These are phyloP conservation scores for Backusella westeae DNA, from an alignment of 192 early-diverging fungal species.

Conservation along the genomic window DNA sequence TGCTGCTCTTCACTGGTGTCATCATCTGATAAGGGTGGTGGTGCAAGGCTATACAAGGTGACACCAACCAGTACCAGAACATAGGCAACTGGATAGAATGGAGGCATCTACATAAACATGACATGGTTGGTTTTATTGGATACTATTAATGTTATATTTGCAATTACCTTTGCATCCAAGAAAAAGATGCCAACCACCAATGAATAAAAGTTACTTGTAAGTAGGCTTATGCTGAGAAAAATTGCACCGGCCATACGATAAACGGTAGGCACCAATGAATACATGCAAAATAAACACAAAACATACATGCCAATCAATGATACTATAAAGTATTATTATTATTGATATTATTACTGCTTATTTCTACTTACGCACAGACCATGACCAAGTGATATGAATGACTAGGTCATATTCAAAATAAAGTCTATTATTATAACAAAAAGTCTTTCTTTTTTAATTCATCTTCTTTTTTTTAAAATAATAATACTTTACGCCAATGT, in stretches of 20 bases:
- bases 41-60: slow-evolving; percentile 15
- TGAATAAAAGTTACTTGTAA: slow-evolving; percentile 35
- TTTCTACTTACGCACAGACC: slow-evolving; percentile 12
- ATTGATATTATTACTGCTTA: background rate
- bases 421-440: background rate
- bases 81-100: slow-evolving; percentile 32
- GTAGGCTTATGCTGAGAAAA: slow-evolving; percentile 31
- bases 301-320: slow-evolving; percentile 19
- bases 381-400: slow-evolving; percentile 12
- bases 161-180: slow-evolving; percentile 19
- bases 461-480: background rate
- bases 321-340: background rate
- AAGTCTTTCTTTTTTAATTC: background rate
- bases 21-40: slow-evolving; percentile 5
- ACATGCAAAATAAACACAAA: slow-evolving; percentile 25
- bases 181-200: slow-evolving; percentile 24
- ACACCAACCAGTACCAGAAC: slow-evolving; percentile 18
- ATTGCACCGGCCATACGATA: slow-evolving; percentile 22
- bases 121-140: too few relatives aligned
- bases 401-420: slow-evolving; percentile 21
- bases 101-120: slow-evolving; percentile 15
- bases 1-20: background rate
- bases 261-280: slow-evolving; percentile 22
- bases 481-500: slow-evolving; percentile 23
- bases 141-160: background rate